Evolutionary conservation across 495 filamentous ascomycete genomes (phyloP), one percentile per base, ranked within the genome.

Genomic region (Podospora sp.): DNA sequence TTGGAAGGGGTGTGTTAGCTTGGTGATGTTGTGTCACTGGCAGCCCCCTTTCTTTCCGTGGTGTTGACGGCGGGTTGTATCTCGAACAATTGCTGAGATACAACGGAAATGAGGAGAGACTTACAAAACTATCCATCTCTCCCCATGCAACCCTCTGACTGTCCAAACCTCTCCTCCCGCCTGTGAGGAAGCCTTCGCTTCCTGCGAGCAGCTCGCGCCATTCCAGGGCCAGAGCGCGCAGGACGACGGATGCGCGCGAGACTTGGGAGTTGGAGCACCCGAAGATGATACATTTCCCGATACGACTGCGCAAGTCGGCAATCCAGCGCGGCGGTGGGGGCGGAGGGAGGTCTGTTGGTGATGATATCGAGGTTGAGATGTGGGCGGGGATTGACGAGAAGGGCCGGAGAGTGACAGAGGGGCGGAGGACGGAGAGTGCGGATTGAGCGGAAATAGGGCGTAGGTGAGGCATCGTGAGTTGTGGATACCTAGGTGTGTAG

Each of bases 251-350:
- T 0, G 90, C 92, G 27, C 87, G 84, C 0, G 79, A 69, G 4
- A 87, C 74, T 72, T 97, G 93, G 22, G 74, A 68, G 6, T n/a
- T 49, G 61, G 57, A 81, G 58, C 92, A 80, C 16, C 94, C 94
- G 73, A 96, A 96, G 69, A 84, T 84, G 69, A 97, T 86, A 77
- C 95, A 96, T 77, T 88, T 88, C 9, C 93, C 93, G n/a, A 97
- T 77, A 50, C 93, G 87, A 12, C 79, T 69, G 69, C 89, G 91
- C 16, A 92, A 86, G 55, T 90, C 86, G 18, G 89, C 86, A 57
- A 96, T 89, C 93, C 93, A 97, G 76, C 88, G 85, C 12, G 86
- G 50, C 1, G 80, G 74, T 14, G 76, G 76, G 18, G 61, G 59
- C 8, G 70, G 68, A 8, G 68, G 67, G 26, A 69, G 40, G 40